These are phyloP conservation scores for Actinidia chinensis DNA, from an alignment of 179 eudicot genomes.

Conservation along the genomic window DNA sequence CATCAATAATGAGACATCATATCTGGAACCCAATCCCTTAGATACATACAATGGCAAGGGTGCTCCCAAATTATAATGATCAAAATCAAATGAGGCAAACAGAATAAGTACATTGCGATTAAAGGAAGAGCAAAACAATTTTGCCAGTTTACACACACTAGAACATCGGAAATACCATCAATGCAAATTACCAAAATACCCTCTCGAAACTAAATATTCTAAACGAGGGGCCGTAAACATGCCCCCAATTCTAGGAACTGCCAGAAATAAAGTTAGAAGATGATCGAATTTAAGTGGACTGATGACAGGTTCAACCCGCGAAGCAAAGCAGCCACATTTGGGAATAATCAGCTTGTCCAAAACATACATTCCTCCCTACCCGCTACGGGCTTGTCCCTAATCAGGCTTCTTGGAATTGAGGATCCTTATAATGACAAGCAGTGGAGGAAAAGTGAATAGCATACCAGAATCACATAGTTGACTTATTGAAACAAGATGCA, in stretches of 20 bases:
- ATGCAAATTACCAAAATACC: background rate
- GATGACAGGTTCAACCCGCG: too few species aligned
- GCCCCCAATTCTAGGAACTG: background rate
- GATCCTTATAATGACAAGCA: too few species aligned
- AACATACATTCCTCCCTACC: background rate
- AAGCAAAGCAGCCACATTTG: background rate
- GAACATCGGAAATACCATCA: background rate
- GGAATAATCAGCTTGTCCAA: background rate
- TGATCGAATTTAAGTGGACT: too few species aligned
- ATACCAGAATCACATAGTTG: too few species aligned
- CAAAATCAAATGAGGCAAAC: slow-evolving; percentile 11
- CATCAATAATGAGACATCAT: background rate
- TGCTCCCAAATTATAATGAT: slow-evolving; percentile 4
- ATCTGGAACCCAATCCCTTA: background rate
- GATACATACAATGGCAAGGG: background rate
- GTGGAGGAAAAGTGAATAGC: too few species aligned
- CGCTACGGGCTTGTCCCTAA: background rate
- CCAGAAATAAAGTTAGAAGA: background rate
- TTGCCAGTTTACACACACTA: background rate
- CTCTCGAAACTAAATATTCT: background rate
- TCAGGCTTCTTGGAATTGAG: too few species aligned
- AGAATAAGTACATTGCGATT: background rate
- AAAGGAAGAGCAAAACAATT: slow-evolving; percentile 3
- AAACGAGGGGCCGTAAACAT: slow-evolving; percentile 1
- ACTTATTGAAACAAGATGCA: too few species aligned